phyloP scores from a whole-genome alignment of 1,139 yeast species.

The Debaryomycetaceae sp. region DNA sequence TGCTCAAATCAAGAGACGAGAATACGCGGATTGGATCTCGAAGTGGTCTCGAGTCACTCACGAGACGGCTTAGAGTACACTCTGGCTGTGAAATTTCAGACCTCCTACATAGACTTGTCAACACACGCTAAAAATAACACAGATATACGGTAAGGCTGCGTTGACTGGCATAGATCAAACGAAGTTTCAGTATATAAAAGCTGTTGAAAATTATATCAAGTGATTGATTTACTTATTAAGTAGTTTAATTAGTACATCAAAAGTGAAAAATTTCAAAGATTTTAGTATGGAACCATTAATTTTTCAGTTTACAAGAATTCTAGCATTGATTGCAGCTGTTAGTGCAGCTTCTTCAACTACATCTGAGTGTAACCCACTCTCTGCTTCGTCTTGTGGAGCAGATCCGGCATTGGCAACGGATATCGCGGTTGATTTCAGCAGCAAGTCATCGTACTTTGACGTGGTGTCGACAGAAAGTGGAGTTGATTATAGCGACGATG shows the following conservation, averaged over 20 bases:
- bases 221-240: neutral
- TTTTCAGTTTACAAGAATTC: neutral
- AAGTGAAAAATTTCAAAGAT: too few species aligned
- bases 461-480: conserved; percentile 15
- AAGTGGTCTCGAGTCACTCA: neutral
- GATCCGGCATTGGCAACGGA: conserved; percentile 55
- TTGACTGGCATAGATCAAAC: too few species aligned
- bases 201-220: neutral
- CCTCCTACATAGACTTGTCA: neutral
- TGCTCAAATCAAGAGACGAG: neutral
- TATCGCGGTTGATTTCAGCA: conserved; percentile 42
- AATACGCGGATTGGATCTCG: neutral
- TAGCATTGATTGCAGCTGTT: neutral
- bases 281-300: neutral
- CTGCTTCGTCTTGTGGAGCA: conserved; percentile 25
- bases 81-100: neutral
- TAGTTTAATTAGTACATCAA: too few species aligned
- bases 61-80: neutral
- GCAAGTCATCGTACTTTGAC: conserved; percentile 35
- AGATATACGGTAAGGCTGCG: neutral
- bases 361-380: conserved; percentile 27
- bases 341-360: conserved; percentile 5
- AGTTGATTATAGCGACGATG: conserved; percentile 32
- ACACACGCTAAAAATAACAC: neutral
- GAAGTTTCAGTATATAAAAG: neutral